Evolutionary conservation across 1,284 basidiomycete genomes (phyloP), one percentile per base, ranked within the genome.

Genomic region (Cryptococcus sp.): DNA sequence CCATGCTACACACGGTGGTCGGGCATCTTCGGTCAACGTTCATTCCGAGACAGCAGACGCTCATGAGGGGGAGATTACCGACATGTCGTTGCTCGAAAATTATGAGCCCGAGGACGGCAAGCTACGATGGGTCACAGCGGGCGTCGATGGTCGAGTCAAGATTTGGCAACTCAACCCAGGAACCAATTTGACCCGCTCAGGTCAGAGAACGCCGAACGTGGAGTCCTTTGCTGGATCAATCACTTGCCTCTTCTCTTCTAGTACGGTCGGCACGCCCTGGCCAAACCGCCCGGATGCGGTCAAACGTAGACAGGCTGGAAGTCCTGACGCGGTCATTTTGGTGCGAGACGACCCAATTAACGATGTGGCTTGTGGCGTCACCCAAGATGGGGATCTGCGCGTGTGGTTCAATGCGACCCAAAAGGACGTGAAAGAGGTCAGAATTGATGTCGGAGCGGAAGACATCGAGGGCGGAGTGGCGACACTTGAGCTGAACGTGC

Each of bases 81-180:
- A 72, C 40, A 66, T 78, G 17, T 72, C 65, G 62, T 65, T 68
- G 60, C 66, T 67, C 0, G 64, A 65, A 20, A 35, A 44, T 0
- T 13, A 35, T 35, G 22, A 46, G 0, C 11, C 23, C n/a, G 20
- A 44, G 6, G 64, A 56, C 5, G 56, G 57, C n/a, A 50, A 57
- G 7, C n/a, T 65, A 8, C 58, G 69, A 44, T 78, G 74, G 68
- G 71, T 75, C 3, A 70, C 74, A 3, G 76, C 65, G 10, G 76
- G 77, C 3, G 64, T 65, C 25, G 77, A 79, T 54, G 77, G 77
- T 5, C 55, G 60, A n/a, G 66, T 76, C 47, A 78, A 78, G 60
- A 61, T 73, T 52, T 78, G 77, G 77, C 57, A 67, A 38, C 61
- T 74, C 7, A 57, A 69, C 40, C 68, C 71, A 0, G 65, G 66